phyloP scores from a whole-genome alignment of 1,139 yeast species.

The Torulaspora pretoriensis region DNA sequence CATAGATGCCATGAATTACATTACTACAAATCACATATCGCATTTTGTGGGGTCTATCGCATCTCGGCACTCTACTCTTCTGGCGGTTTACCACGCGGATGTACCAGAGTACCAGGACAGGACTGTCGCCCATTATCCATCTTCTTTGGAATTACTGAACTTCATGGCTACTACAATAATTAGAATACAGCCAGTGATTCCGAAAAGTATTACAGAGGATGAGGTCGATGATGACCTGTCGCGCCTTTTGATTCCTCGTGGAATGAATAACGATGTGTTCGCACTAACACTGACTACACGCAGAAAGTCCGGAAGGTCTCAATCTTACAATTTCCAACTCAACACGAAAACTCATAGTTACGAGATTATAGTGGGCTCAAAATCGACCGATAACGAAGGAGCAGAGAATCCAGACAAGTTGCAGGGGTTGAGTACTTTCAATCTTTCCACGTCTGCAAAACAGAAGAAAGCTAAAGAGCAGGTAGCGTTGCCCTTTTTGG shows the following conservation, averaged over 20 bases:
- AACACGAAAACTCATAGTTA: constrained; percentile 51
- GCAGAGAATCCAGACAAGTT: constrained; percentile 46
- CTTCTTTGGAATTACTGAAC: constrained; percentile 63
- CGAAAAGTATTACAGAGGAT: constrained; percentile 44
- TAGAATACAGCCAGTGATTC: constrained; percentile 47
- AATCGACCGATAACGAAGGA: constrained; percentile 35
- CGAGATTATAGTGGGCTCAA: constrained; percentile 34
- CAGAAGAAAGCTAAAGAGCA: constrained; percentile 77
- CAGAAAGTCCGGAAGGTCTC: constrained; percentile 79
- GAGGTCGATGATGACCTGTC: constrained; percentile 43
- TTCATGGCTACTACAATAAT: constrained; percentile 37
- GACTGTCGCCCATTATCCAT: constrained; percentile 45
- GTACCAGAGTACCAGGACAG: constrained; percentile 41
- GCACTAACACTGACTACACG: constrained; percentile 56
- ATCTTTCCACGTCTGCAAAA: constrained; percentile 65
- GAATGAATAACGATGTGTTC: constrained; percentile 48
- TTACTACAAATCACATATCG: constrained; percentile 46
- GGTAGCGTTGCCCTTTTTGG: constrained; percentile 83
- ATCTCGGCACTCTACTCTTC: constrained; percentile 50
- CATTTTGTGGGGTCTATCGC: constrained; percentile 52
- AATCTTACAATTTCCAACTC: constrained; percentile 52
- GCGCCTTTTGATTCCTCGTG: constrained; percentile 48
- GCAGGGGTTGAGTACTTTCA: constrained; percentile 80
- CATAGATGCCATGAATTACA: constrained; percentile 66
- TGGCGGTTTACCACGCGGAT: constrained; percentile 57